Base-by-base conservation (phyloP, 192 early-diverging fungal genomes). In the Mortierella antarctica region DNA sequence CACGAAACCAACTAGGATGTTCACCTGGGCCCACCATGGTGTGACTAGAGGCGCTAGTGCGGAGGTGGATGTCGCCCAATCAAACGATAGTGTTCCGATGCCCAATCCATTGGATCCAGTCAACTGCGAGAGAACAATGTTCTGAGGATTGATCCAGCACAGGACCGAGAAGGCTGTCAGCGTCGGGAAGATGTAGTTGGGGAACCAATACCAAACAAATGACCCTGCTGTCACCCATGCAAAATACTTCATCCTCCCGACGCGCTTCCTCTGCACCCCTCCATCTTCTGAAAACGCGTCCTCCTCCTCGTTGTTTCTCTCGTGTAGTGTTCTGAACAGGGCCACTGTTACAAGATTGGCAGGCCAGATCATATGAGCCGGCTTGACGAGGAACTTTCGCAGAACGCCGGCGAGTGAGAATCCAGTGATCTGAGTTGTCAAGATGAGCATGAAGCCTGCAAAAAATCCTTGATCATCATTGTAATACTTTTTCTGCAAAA, bases 351-450 rank as follows among this genome's bases (percentile, higher is more conserved):
- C 84, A 3, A 92, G 81, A 7, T 70, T 81, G 0, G 76, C 59
- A 1, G 91, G 91, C 92, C 91, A 94, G 40, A 89, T 70, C 89
- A 92, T 91, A 18, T 72, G 77, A 0, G 84, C 60, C 15, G 90
- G 91, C 48, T 83, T 66, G 18, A 93, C 88, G 2, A 93, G 62
- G 50, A 86, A 86, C 57, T 83, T 82, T 12, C 91, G 83, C 11
- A 71, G 57, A 1, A 91, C 59, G 13, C 91, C 91, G 1, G 92
- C 85, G 45, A 91, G 63, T 2, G 86, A 83, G 62, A 85, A 91
- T 12, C 88, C 89, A 31, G 89, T 57, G 62, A 88, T 69, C 69
- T 90, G 86, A n/a, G 89, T 85, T 0, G 86, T 83, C 23, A 90
- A 15, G 54, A 89, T 44, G 17, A 90, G 47, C 51, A 86, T 63